Conservation (phyloP, 1,284 basidiomycete species). For the Fistulinella staudtii region DNA sequence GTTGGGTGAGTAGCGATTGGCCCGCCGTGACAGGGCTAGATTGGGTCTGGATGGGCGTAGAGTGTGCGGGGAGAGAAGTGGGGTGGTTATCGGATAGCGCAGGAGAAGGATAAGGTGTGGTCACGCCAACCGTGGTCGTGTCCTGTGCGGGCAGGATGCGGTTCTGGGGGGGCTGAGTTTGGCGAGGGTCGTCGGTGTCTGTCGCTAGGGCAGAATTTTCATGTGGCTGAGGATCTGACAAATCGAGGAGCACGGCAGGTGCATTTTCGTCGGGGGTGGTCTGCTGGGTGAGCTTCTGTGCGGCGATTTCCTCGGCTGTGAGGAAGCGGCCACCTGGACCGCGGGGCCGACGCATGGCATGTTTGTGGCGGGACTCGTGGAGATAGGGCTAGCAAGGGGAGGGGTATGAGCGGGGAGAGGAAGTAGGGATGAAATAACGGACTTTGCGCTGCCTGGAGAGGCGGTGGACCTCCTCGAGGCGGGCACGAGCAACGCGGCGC, state of each 20-base stretch:
- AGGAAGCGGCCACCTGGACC: slow-evolving; percentile 97
- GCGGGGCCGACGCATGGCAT: slow-evolving; percentile 94
- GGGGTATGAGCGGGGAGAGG: slow-evolving; percentile 4
- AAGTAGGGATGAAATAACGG: slow-evolving; percentile 14
- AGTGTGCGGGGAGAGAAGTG: slow-evolving; percentile 19
- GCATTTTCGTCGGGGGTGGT: slow-evolving; percentile 16
- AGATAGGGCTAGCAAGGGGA: slow-evolving; percentile 75
- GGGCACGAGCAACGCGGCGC: slow-evolving; percentile 80
- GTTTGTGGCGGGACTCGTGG: slow-evolving; percentile 95
- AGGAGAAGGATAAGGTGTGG: slow-evolving; percentile 18
- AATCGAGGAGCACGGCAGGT: slow-evolving; percentile 10
- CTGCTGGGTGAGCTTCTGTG: slow-evolving; percentile 52
- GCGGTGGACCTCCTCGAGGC: slow-evolving; percentile 88
- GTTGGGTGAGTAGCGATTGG: slow-evolving; percentile 18
- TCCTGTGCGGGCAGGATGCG: slow-evolving; percentile 22
- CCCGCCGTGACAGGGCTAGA: slow-evolving; percentile 17
- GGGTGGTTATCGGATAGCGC: slow-evolving; percentile 17
- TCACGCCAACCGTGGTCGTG: slow-evolving; percentile 2
- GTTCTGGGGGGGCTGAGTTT: slow-evolving; percentile 18
- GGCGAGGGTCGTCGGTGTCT: slow-evolving; percentile 10
- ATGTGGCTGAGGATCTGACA: slow-evolving; percentile 5
- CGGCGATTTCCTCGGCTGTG: slow-evolving; percentile 90
- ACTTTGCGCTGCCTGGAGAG: slow-evolving; percentile 91
- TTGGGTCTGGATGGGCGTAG: slow-evolving; percentile 7
- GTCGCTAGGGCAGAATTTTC: slow-evolving; percentile 11